Base-by-base conservation (phyloP, 305 asterid species). In the Salvia sclarea region DNA sequence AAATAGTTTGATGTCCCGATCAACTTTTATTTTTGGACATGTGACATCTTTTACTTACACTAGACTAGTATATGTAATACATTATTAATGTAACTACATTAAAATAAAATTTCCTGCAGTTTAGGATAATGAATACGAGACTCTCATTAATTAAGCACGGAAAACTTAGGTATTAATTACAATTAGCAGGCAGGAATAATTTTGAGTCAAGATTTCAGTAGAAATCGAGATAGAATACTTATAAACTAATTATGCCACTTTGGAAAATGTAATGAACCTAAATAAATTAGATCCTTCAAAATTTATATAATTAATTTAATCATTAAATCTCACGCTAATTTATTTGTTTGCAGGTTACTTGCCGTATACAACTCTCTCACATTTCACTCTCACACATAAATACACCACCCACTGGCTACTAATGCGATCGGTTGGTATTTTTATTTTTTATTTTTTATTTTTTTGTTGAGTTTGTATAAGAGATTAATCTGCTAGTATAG, bases 231-330 rank as follows among this genome's bases (percentile, higher is more conserved):
- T 16, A 28, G 18, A 45, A 45, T 64, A 40, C n/a, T 20, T 55
- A 3, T 17, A 14, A 11, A 43, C 25, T 22, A 56, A 47, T 33
- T 55, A 10, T 47, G 53, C 10, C n/a, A 17, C 73, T 49, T 73
- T 37, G 73, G 69, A 40, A 38, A 16, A 6, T 41, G 73, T 25
- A 61, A 68, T 53, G 7, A 44, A 52, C 43, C 24, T 16, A 21
- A 7, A 40, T 47, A 44, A 76, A 71, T 76, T 67, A 75, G 75
- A 67, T 76, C 77, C 41, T 43, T 70, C 74, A 65, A 61, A 70
- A 48, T 12, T 55, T n/a, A n/a, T n/a, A n/a, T n/a, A n/a, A 25
- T 5, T 44, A 3, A 6, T 33, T 5, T 31, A 52, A 63, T 48
- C 9, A 54, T 8, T 13, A 71, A 13, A 55, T 5, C 21, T 64